These are phyloP conservation scores for Diplodia sapinea DNA, from an alignment of 2,329 filamentous ascomycete species.

Conservation along the genomic window DNA sequence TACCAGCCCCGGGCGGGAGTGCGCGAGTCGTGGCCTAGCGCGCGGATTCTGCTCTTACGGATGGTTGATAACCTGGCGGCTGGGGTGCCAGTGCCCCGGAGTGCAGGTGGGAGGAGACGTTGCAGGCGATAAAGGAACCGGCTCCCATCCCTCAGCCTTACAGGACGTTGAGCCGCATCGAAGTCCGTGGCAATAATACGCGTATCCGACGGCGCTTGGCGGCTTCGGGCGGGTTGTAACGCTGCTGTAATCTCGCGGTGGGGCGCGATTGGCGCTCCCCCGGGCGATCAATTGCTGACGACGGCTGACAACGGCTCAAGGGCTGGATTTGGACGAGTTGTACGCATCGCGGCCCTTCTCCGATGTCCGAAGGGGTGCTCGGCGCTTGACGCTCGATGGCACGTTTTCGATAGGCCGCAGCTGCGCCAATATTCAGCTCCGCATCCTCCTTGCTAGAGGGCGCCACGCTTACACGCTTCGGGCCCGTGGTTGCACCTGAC, in stretches of 20 bases:
- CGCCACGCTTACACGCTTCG: neutral
- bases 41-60: neutral
- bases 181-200: neutral
- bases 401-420: constrained; percentile 11
- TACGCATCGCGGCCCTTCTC: constrained; percentile 4
- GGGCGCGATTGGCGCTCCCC: neutral
- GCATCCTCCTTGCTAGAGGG: neutral
- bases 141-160: constrained; percentile 25
- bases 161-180: constrained; percentile 13
- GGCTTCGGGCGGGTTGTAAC: constrained; percentile 1
- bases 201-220: constrained; percentile 12
- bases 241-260: constrained; percentile 5
- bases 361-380: constrained; percentile 7
- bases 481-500: neutral
- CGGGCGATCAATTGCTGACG: constrained; percentile 9
- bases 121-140: constrained; percentile 12
- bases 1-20: neutral
- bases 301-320: constrained; percentile 21
- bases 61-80: neutral
- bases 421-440: constrained; percentile 10
- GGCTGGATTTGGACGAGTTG: neutral
- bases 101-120: constrained; percentile 20
- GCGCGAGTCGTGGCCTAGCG: constrained; percentile 5
- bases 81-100: constrained; percentile 14
- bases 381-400: neutral